A percentile compares a stretch with the other conserved stretches of the same genome.
Conservation (phyloP, 2,329 filamentous ascomycete species). For the Aspergillus tanneri region DNA sequence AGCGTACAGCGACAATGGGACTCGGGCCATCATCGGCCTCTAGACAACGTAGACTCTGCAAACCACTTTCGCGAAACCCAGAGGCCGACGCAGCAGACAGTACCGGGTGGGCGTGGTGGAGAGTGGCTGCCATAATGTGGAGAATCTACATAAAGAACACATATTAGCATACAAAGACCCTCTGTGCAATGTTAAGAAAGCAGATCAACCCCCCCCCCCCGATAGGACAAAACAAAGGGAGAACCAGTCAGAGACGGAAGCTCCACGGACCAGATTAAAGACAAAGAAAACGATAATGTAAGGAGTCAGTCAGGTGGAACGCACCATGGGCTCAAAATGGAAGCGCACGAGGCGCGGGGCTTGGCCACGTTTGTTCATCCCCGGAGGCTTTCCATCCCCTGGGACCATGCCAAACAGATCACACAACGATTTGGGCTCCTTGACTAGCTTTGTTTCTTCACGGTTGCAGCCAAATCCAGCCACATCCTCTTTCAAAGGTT, state of each 20-base stretch:
- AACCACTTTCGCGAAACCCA: slow-evolving; percentile 87
- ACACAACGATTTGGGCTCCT: slow-evolving; percentile 34
- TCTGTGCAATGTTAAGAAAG: slow-evolving; percentile 6
- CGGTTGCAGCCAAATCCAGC: not conserved
- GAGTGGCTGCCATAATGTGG: slow-evolving; percentile 77
- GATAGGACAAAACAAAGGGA: not conserved
- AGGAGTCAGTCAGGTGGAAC: slow-evolving; percentile 34
- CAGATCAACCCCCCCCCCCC: slow-evolving; percentile 12
- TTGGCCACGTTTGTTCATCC: slow-evolving; percentile 47
- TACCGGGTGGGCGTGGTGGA: slow-evolving; percentile 70
- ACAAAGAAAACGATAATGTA: slow-evolving; percentile 1
- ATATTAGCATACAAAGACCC: not conserved
- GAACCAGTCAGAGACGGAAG: not conserved
- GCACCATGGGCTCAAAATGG: slow-evolving; percentile 93
- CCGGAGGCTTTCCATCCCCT: slow-evolving; percentile 29
- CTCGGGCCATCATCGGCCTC: slow-evolving; percentile 46
- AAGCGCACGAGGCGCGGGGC: slow-evolving; percentile 65
- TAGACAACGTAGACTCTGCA: slow-evolving; percentile 60
- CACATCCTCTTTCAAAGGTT: slow-evolving; percentile 53
- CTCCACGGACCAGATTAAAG: not conserved
- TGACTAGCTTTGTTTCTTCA: slow-evolving; percentile 15
- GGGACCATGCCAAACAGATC: slow-evolving; percentile 46
- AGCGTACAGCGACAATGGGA: slow-evolving; percentile 82
- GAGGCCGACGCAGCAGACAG: slow-evolving; percentile 74
- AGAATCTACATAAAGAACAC: slow-evolving; percentile 65